Evolutionary conservation across 2,329 filamentous ascomycete genomes (phyloP), one percentile per base, ranked within the genome.

Genomic region (Talaromyces marneffei): DNA sequence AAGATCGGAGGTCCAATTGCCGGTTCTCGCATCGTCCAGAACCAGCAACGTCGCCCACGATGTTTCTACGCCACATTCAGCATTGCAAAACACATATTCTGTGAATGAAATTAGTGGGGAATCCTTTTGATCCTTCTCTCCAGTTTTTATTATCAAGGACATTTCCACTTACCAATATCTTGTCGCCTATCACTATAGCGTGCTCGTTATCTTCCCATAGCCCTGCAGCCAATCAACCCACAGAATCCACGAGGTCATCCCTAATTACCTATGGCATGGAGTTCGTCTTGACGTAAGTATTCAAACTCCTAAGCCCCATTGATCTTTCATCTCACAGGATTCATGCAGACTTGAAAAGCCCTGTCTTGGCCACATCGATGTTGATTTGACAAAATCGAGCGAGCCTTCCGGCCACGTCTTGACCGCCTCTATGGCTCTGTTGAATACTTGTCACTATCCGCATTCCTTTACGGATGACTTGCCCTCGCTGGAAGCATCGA

Each of bases 311-410:
- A 12, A 12, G n/a, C n/a, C n/a, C n/a, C n/a, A n/a, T n/a, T n/a
- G n/a, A n/a, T n/a, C n/a, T n/a, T n/a, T n/a, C n/a, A n/a, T n/a
- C n/a, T n/a, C n/a, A n/a, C n/a, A n/a, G n/a, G n/a, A n/a, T n/a
- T n/a, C n/a, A n/a, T n/a, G n/a, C n/a, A 73, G 71, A 52, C 72
- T 75, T 42, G 73, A 75, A 65, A 66, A 62, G 14, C 73, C 73
- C 0, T 75, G 72, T 62, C 67, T 74, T 16, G 62, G 66, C 2
- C 72, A 75, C 57, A 70, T 72, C 20, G 64, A 71, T 48, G 59
- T 50, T 29, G 62, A 66, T 10, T 23, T 63, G 2, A 35, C 62
- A 6, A 60, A 68, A n/a, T 59, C 63, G 10, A 60, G 62, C 14
- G 42, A 59, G 2, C 31, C 44, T 4, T 52, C 46, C 23, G 72